Evolutionary conservation across 2,329 filamentous ascomycete species (phyloP), one percentile per base, ranked within the genome.

Genomic region (Didymella sp.): DNA sequence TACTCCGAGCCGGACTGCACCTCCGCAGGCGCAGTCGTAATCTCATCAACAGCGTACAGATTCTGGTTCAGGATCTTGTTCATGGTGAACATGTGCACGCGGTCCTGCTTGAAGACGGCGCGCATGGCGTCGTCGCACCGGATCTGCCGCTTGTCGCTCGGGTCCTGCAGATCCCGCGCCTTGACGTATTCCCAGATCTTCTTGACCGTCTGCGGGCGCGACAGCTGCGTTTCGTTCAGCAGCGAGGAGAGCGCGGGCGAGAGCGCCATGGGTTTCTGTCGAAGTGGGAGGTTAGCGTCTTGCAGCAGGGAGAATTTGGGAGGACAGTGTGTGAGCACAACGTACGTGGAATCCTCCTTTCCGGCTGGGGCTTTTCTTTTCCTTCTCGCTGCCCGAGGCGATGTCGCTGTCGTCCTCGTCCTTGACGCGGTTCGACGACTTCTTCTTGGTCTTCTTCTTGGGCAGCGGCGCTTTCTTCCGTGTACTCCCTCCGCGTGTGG

Each of bases 81-180:
- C 94, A 99, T 98, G 66, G 92, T 93, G 77, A 99, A 99, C 95
- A 99, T 99, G 78, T 98, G 92, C 46, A 99, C 90, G 70, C 86
- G 90, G 70, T 92, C 87, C 71, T 90, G 85, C 76, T 96, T 96
- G 81, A 99, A 99, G 7, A 99, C 90, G 6, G 90, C 89, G 59
- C 91, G 88, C 89, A 99, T 89, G 66, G 87, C 87, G 22, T 96
- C 91, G 77, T 99, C 95, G 78, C 95, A 99, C 25, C 87, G 81
- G 62, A 99, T 99, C 67, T 96, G 92, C 21, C 95, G 90, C 76
- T 93, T 94, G 79, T 99, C 94, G 62, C 77, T 86, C 0, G 93
- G 94, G 66, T 98, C 93, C 77, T 99, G 95, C 6, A 99, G 86
- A 37, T 92, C 85, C 64, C 93, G 88, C 58, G 83, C 86, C 71